Evolutionary conservation across 169 alveolate genomes (phyloP), one percentile per base, ranked within the genome.

Genomic region (Amoebophrya sp.): DNA sequence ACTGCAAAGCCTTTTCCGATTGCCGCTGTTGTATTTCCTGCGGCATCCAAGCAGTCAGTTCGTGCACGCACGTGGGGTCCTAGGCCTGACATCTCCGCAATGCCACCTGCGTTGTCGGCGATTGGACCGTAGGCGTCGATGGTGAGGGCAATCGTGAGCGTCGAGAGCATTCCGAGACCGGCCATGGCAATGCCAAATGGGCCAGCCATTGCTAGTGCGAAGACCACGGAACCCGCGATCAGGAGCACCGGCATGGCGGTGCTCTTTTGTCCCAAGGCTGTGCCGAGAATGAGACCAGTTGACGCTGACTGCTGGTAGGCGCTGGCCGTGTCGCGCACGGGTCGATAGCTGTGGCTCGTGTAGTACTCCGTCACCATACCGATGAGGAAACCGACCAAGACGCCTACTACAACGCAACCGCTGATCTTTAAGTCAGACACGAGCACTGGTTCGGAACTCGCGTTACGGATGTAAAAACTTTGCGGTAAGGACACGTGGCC

Each of bases 71-170:
- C 65, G 65, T 47, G 65, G 65, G 2, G 3, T 36, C 83, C 83
- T 36, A 65, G 83, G 38, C 83, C 83, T 29, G 38, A 26, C 98
- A 97, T 97, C 94, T 96, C 98, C 24, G 97, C 98, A 89, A 97
- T 97, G 92, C 99, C 98, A 34, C 98, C 98, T 36, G 99, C 99
- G 94, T 97, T 97, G 95, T 96, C 98, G 47, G 97, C 93, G 93
- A 97, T 96, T 39, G 99, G 98, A 41, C 98, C 98, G 93, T 96
- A 97, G 41, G 97, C 98, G 93, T 97, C 98, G 77, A 97, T 96
- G 55, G 98, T 96, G 53, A 97, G 95, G 78, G 97, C 97, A 91
- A 96, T 94, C 91, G 96, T 90, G 54, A 97, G 94, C 89, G 97
- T 96, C 89, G 98, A 95, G 76, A 97, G 95, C 98, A 97, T 96